These are phyloP conservation scores for Syncephalastrum racemosum DNA, from an alignment of 371 early-diverging fungal species.

Conservation along the genomic window DNA sequence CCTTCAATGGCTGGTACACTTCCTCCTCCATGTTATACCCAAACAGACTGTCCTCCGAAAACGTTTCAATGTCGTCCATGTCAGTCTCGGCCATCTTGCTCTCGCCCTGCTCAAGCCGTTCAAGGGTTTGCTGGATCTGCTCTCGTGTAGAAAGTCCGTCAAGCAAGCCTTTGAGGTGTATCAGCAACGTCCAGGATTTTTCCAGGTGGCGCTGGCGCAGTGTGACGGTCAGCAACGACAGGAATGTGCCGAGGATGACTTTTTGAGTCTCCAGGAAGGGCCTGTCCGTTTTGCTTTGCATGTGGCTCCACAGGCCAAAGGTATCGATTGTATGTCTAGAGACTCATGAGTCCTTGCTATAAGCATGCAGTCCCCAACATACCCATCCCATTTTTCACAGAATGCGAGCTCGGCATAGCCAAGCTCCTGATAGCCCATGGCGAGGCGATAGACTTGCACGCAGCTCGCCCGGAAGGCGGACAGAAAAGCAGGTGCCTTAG, in stretches of 20 bases:
- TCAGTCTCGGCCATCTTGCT: constrained; percentile 46
- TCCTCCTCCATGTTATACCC: constrained; percentile 51
- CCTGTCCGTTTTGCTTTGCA: constrained; percentile 2
- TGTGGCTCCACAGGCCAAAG: constrained; percentile 33
- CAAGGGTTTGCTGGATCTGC: constrained; percentile 5
- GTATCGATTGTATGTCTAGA: constrained; percentile 36
- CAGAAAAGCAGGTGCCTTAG: constrained; percentile 30
- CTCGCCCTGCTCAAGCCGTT: constrained; percentile 22
- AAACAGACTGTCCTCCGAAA: constrained; percentile 48
- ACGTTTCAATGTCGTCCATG: constrained; percentile 49
- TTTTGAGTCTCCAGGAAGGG: constrained; percentile 28
- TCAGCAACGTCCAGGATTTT: constrained; percentile 43
- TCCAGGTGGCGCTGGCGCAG: constrained; percentile 53
- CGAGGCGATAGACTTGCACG: constrained; percentile 36
- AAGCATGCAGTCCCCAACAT: constrained; percentile 1
- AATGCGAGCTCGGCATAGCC: constrained; percentile 32
- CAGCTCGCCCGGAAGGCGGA: constrained; percentile 36
- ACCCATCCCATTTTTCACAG: constrained; percentile 48
- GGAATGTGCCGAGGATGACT: constrained; percentile 50
- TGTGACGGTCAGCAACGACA: constrained; percentile 47
- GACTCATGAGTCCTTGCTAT: not conserved
- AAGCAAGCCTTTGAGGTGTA: constrained; percentile 42
- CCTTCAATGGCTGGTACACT: constrained; percentile 31
- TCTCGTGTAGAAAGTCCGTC: constrained; percentile 28
- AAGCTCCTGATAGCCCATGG: constrained; percentile 30